phyloP scores from a whole-genome alignment of 1,139 yeast species.

The Arxiozyma bovina region DNA sequence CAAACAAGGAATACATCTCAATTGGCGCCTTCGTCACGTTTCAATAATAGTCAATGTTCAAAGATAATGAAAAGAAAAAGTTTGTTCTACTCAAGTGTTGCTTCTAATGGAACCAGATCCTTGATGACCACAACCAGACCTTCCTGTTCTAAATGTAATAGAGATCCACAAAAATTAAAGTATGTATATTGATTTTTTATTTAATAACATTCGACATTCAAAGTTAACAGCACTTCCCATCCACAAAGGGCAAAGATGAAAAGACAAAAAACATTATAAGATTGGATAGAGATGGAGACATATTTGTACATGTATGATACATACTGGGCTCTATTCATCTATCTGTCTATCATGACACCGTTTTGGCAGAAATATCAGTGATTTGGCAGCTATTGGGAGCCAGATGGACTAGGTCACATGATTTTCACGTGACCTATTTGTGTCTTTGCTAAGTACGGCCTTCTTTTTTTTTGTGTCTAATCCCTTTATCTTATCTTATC shows the following conservation, averaged over 20 bases:
- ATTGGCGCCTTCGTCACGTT: not conserved
- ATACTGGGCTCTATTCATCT: not conserved
- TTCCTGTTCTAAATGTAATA: conserved; percentile 15
- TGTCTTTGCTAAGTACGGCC: not conserved
- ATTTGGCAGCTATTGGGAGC: not conserved
- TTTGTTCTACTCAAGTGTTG: not conserved
- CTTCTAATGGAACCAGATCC: not conserved
- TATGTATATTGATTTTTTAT: conserved; percentile 5
- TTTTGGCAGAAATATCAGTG: too few species aligned
- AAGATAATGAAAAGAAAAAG: not conserved
- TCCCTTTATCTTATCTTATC: not conserved
- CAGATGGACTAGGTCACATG: not conserved
- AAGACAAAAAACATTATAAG: not conserved
- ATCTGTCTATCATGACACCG: not conserved
- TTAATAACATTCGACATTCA: not conserved
- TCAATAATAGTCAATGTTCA: not conserved
- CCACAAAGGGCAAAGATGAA: not conserved
- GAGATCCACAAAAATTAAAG: conserved; percentile 7
- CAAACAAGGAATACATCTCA: not conserved
- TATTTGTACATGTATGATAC: not conserved
- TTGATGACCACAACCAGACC: conserved; percentile 12
- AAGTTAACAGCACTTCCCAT: not conserved
- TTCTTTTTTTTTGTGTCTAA: too few species aligned
- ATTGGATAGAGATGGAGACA: not conserved
- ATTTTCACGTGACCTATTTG: not conserved